Evolutionary conservation across 257 asterid species (phyloP).

Genomic region (Mentha longifolia): DNA sequence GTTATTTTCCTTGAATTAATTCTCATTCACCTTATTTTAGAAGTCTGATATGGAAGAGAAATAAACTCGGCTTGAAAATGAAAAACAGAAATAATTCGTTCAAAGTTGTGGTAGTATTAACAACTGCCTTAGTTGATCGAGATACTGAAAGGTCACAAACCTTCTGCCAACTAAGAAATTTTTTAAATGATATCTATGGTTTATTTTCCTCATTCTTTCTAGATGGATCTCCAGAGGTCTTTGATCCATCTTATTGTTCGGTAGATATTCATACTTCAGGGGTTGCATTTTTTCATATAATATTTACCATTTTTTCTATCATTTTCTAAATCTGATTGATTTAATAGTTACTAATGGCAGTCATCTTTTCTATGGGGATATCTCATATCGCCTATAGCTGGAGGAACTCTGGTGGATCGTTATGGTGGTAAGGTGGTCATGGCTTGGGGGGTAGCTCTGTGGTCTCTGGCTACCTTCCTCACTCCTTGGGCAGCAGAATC

Average conservation of each 20-base stretch:
- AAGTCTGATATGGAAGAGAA: conserved; percentile 11
- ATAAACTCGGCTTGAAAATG: conserved; percentile 6
- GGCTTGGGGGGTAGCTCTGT: conserved; percentile 97
- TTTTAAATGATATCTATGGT: conserved; percentile 10
- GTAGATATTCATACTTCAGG: conserved; percentile 1
- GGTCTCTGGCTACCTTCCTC: conserved; percentile 97
- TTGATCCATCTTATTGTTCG: conserved; percentile 15
- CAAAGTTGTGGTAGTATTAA: not conserved
- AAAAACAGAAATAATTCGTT: conserved; percentile 10
- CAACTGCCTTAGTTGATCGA: conserved; percentile 12
- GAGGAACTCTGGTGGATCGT: conserved; percentile 87
- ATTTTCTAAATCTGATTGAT: conserved; percentile 46
- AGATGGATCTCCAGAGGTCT: conserved; percentile 13
- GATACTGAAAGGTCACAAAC: not conserved
- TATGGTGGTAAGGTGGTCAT: conserved; percentile 94
- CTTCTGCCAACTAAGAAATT: not conserved
- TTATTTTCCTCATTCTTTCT: conserved; percentile 13
- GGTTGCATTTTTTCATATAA: not conserved
- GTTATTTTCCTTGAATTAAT: not conserved
- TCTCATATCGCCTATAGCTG: conserved; percentile 95
- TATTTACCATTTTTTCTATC: conserved; percentile 25
- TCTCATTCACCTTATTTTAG: not conserved
- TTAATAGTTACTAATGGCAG: conserved; percentile 73
- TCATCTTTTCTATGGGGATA: conserved; percentile 99
- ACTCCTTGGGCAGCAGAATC: conserved; percentile 96